Evolutionary conservation across 768 basidiomycete species (phyloP), one percentile per base, ranked within the genome.

Genomic region (Hysterangium stoloniferum): DNA sequence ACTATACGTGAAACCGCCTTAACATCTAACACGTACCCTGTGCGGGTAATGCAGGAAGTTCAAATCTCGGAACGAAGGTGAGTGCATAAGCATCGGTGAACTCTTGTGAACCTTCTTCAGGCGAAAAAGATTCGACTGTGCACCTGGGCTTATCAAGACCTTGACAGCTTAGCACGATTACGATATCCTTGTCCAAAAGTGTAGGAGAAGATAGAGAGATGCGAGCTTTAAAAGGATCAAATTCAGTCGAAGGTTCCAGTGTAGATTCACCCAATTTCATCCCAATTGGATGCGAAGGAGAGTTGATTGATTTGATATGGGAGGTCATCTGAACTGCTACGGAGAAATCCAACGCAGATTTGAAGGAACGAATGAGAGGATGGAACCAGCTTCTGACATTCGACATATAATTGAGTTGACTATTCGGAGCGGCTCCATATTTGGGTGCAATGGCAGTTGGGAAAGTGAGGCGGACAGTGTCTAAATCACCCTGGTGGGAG

Each of bases 101-200:
- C 72, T 71, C 34, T 63, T 56, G 1, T 48, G 55, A 36, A 48
- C 60, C 31, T 32, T 52, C 6, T 58, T 54, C 27, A 37, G 48
- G 1, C 58, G 51, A 40, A 67, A 63, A 15, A 56, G 50, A 37
- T 54, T 82, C 78, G 1, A 73, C 78, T 56, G 80, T 75, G 52
- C 78, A 80, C 11, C 79, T 70, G 1, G 81, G 78, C 9, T 62
- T 57, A 55, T 81, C 80, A 1, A 82, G 60, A 4, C 66, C 73
- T 2, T 73, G 64, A 0, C 79, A 75, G 20, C 67, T 61, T 20
- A 82, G 65, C 1, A 70, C 64, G 31, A 83, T 55, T 2, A 79
- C 70, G 33, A 82, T 78, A 55, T 81, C 79, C 4, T 66, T 56
- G 0, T 63, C 62, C 15, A 82, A 67, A 56, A 73, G 76, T 1